Evolutionary conservation across 495 filamentous ascomycete genomes (phyloP).

Genomic region (Gamarada debralockiae): DNA sequence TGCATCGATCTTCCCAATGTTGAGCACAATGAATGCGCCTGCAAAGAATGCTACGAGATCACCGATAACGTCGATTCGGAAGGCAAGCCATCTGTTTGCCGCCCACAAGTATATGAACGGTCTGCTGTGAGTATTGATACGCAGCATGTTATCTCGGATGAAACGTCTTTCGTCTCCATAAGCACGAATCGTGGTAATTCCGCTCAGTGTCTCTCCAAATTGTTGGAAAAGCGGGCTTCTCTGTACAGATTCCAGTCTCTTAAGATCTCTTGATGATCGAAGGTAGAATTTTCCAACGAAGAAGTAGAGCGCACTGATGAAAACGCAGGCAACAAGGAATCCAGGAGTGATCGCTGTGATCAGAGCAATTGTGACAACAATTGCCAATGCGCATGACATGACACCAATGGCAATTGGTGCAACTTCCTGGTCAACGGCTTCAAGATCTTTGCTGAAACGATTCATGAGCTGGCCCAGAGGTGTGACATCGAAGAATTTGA

Average conservation of each 20-base stretch:
- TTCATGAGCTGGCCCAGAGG: constrained; percentile 98
- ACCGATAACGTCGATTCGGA: constrained; percentile 86
- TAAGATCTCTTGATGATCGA: constrained; percentile 86
- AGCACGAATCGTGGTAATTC: constrained; percentile 95
- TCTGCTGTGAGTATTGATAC: constrained; percentile 85
- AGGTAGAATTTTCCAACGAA: constrained; percentile 86
- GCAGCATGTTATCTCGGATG: constrained; percentile 84
- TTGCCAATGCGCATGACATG: constrained; percentile 51
- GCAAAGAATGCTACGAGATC: constrained; percentile 93
- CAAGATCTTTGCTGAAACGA: constrained; percentile 95
- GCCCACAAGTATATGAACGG: constrained; percentile 98
- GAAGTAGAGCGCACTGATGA: constrained; percentile 81
- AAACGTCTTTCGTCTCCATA: constrained; percentile 95
- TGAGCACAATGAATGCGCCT: constrained; percentile 84
- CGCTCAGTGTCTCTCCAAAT: constrained; percentile 93
- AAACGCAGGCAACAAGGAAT: constrained; percentile 82
- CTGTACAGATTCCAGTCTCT: constrained; percentile 91
- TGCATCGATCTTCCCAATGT: constrained; percentile 81
- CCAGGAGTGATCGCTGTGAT: constrained; percentile 90
- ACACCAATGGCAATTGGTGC: constrained; percentile 77
- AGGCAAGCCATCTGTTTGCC: constrained; percentile 94
- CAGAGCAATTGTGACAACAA: constrained; percentile 85
- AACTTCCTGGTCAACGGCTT: constrained; percentile 93
- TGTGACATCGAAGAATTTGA: constrained; percentile 97
- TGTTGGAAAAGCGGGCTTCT: constrained; percentile 96